Evolutionary conservation across 495 filamentous ascomycete species (phyloP).

Genomic region (Trichoderma parareesei): DNA sequence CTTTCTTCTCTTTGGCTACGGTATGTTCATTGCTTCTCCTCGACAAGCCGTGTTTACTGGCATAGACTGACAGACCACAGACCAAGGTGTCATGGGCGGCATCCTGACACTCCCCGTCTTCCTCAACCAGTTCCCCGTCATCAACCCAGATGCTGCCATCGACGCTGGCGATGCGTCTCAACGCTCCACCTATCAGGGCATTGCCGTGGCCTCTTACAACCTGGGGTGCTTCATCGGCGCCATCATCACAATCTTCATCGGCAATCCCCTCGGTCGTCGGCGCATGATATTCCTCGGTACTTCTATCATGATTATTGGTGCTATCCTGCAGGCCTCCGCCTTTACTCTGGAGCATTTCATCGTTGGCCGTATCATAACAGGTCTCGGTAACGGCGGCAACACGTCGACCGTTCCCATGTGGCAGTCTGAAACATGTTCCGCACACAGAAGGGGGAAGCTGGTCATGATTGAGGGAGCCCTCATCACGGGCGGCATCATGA

Average conservation of each 20-base stretch:
- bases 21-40: constrained; percentile 19
- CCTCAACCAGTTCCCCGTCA: constrained; percentile 46
- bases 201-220: constrained; percentile 60
- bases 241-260: constrained; percentile 60
- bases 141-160: constrained; percentile 36
- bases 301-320: constrained; percentile 62
- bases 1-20: constrained; percentile 48
- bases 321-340: constrained; percentile 54
- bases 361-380: constrained; percentile 55
- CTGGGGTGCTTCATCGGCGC: constrained; percentile 70
- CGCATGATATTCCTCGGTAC: constrained; percentile 64
- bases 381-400: constrained; percentile 57
- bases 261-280: constrained; percentile 61
- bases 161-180: constrained; percentile 27
- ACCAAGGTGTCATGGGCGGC: constrained; percentile 52
- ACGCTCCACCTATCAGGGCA: constrained; percentile 50
- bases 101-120: constrained; percentile 49
- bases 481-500: constrained; percentile 63
- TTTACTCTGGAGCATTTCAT: constrained; percentile 55
- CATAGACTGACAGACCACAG: constrained; percentile 19
- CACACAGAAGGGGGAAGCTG: constrained; percentile 64
- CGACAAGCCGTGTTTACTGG: not conserved
- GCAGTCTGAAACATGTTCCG: constrained; percentile 71
- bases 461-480: constrained; percentile 72
- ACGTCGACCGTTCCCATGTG: constrained; percentile 59